Evolutionary conservation across 2,329 filamentous ascomycete species (phyloP), one percentile per base, ranked within the genome.

Genomic region (Celoporthe dispersa): DNA sequence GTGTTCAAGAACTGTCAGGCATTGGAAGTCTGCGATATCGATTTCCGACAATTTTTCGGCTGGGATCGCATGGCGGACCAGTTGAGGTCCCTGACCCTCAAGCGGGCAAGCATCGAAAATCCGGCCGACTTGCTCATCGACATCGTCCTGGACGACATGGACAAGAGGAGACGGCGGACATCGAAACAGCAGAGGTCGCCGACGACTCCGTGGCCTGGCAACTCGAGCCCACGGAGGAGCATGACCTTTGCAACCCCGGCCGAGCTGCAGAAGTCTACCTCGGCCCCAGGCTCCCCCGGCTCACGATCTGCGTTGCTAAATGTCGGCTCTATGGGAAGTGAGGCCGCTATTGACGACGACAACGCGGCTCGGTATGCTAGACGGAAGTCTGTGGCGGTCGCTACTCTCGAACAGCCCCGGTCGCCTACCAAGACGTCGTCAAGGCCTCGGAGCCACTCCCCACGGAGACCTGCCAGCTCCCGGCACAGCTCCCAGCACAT

Each of bases 1-100:
- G 92, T 93, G 11, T 98, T 99, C 87, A 98, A 99, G 83, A 99
- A 98, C 75, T 84, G 98, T 67, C 95, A 95, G 81, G 92, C 94
- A 31, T 86, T 99, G 73, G 96, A 99, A 80, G 93, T 99, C 67
- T 94, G 91, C 82, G 94, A 97, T 81, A 92, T 98, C 78, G 96
- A 99, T 80, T 98, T 97, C 78, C 90, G 96, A 72, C 94, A 97
- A 76, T 98, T 98, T 82, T 97, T 94, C 81, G 96, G 96, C 70
- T 99, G 96, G 96, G 95, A 99, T 79, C 90, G 92, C 70, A 83
- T 98, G 68, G 92, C 96, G 11, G 96, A 99, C 78, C 94, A 98
- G 79, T 84, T 99, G 73, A 91, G 94, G 71, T 97, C 94, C 72
- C 85, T 99, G 73, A 96, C 93, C 2, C 85, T 99, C 73, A 97